A percentile compares a stretch with the other conserved stretches of the same genome.
These are phyloP conservation scores for Penicillium lividum DNA, from an alignment of 495 filamentous ascomycete species.

Conservation along the genomic window DNA sequence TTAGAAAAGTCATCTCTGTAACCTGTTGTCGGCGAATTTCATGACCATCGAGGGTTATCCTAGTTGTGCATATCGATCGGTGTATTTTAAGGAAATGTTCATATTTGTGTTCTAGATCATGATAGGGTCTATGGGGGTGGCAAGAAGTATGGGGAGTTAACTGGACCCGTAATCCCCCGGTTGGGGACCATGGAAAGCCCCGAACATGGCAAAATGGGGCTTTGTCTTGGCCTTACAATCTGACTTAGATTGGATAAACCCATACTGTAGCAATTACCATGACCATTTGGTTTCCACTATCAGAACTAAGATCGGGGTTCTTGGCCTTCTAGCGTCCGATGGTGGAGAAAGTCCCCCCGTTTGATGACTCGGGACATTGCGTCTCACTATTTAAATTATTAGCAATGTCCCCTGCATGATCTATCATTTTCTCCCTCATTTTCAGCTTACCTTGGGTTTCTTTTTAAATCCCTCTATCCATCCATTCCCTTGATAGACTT, in stretches of 20 bases:
- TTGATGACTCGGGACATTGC: conserved; percentile 2
- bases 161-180: conserved; percentile 28
- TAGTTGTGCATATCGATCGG: neutral
- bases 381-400: conserved; percentile 29
- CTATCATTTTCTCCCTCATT: conserved; percentile 21
- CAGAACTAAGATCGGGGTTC: conserved; percentile 26
- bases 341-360: conserved; percentile 20
- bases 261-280: conserved; percentile 23
- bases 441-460: conserved; percentile 2
- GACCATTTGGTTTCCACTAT: conserved; percentile 28
- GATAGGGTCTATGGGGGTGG: neutral
- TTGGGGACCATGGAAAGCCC: conserved; percentile 12
- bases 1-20: neutral
- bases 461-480: neutral
- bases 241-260: conserved; percentile 23
- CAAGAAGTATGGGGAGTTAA: neutral
- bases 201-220: conserved; percentile 16
- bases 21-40: neutral
- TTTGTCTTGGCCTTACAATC: conserved; percentile 27
- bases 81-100: neutral
- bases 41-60: neutral
- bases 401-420: conserved; percentile 29
- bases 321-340: conserved; percentile 22
- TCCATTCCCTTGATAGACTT: conserved; percentile 4
- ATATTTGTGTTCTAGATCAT: neutral